Conservation (phyloP, 176 grass and related monocot genomes). For the Ensete ventricosum region DNA sequence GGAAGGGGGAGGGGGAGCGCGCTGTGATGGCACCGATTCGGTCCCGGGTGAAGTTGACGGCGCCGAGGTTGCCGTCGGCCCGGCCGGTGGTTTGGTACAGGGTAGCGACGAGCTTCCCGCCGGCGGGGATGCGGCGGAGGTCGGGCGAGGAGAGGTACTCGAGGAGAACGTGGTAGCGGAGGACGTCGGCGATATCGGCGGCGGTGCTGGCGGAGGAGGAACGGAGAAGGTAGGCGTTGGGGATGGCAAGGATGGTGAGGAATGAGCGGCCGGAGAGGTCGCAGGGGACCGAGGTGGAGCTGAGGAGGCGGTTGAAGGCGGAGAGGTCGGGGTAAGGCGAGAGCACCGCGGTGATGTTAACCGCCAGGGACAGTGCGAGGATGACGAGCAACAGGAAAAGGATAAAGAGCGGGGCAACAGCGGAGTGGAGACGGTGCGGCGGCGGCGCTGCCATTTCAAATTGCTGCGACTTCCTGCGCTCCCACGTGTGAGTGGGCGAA, state of each 20-base stretch:
- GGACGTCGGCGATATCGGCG: constrained; percentile 76
- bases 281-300: constrained; percentile 39
- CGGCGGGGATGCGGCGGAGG: constrained; percentile 38
- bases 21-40: constrained; percentile 35
- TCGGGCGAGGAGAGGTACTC: constrained; percentile 82
- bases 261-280: constrained; percentile 63
- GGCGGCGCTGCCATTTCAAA: neutral
- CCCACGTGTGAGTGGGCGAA: neutral
- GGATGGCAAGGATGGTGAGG: constrained; percentile 74
- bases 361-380: constrained; percentile 7
- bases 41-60: constrained; percentile 67
- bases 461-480: neutral
- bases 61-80: constrained; percentile 63
- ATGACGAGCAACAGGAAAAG: neutral
- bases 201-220: constrained; percentile 41
- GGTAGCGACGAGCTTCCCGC: constrained; percentile 80
- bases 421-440: neutral
- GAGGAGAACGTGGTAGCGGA: constrained; percentile 87
- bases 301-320: constrained; percentile 56
- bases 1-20: constrained; percentile 47
- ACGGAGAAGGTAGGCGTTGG: constrained; percentile 50
- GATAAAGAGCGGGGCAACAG: neutral
- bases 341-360: constrained; percentile 69
- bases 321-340: constrained; percentile 48
- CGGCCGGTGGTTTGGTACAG: constrained; percentile 95